phyloP scores from a whole-genome alignment of 176 grass and related monocot species.

The Oryza brachyantha region DNA sequence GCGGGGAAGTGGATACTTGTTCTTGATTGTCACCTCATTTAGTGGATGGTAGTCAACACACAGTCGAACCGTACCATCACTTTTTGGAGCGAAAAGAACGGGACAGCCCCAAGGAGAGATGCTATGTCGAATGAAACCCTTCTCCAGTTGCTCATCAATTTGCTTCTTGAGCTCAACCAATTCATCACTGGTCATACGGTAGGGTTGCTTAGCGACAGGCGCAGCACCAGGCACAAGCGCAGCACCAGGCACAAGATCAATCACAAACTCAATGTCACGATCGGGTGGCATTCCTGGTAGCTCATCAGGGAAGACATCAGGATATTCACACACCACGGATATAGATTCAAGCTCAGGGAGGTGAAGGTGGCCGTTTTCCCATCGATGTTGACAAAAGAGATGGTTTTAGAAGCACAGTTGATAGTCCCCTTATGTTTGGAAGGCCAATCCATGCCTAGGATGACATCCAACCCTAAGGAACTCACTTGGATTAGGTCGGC shows the following conservation, averaged over 20 bases:
- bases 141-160: not conserved
- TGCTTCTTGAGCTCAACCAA: not conserved
- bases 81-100: too few relatives aligned
- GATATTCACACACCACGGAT: not conserved
- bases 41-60: not conserved
- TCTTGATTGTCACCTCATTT: not conserved
- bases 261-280: not conserved
- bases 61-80: not conserved
- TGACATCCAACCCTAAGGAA: too few relatives aligned
- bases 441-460: too few relatives aligned
- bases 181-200: not conserved
- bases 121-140: not conserved
- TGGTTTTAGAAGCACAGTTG: too few relatives aligned
- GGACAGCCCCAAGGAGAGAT: too few relatives aligned
- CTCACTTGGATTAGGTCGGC: too few relatives aligned
- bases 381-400: too few relatives aligned
- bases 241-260: not conserved
- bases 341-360: not conserved
- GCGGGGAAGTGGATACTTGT: not conserved
- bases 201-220: not conserved
- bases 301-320: not conserved
- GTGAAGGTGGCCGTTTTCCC: too few relatives aligned
- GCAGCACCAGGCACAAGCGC: too few relatives aligned
- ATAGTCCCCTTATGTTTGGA: too few relatives aligned
- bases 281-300: not conserved